Evolutionary conservation across 2,329 filamentous ascomycete species (phyloP), one percentile per base, ranked within the genome.

Genomic region (Pestalotiopsis sp.): DNA sequence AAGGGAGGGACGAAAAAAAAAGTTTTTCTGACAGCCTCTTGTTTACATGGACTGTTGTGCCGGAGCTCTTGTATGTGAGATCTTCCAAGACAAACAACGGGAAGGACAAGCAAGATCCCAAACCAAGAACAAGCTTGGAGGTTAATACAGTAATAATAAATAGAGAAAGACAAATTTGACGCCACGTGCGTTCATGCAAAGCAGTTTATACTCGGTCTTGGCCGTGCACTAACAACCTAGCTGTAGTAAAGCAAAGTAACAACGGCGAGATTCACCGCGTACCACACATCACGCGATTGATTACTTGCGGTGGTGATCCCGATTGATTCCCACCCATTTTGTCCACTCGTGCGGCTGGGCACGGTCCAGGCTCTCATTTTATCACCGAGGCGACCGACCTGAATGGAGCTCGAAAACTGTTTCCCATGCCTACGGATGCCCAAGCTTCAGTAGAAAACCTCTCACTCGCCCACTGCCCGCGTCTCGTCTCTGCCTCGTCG

Each of bases 341-440:
- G 23, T 59, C 23, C 57, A 59, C 23, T 36, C 57, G n/a, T 27
- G 57, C 57, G 25, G 45, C 57, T 27, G 57, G 58, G 52, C 65
- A 66, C 52, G 65, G 65, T 60, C 62, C 62, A 65, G 41, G 17
- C 20, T 41, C 25, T 60, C 65, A 66, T 59, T 66, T 66, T 66
- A 66, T 66, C 65, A 66, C 65, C 65, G 65, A 41, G 65, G 65
- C 31, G 65, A 66, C 56, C 31, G 58, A 52, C 61, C 17, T 52
- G 56, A 57, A 60, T 66, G 65, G 65, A 38, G 14, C 65, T 23
- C 31, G 31, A 38, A 57, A 66, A 66, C 40, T 56, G 58, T 66
- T 66, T 66, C 17, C 45, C 45, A 52, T n/a, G n/a, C 49, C 40
- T 60, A 27, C 14, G 27, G 23, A 23, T 13, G 52, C 31, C 38